phyloP scores from a whole-genome alignment of 2,329 filamentous ascomycete species.

The Penicillium thymicola region DNA sequence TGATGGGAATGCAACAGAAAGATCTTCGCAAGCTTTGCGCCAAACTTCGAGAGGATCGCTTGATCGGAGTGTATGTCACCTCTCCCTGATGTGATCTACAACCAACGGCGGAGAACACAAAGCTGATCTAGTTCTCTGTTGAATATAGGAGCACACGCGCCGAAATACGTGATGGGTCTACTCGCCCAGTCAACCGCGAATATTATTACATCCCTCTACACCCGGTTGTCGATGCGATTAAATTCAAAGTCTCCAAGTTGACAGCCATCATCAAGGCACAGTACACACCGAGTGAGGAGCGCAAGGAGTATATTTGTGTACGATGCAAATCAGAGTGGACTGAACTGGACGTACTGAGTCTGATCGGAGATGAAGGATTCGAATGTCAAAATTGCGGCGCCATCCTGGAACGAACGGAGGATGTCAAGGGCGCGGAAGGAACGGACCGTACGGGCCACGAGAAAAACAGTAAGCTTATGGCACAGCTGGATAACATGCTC shows the following conservation, averaged over 20 bases:
- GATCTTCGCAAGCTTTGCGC: conserved; percentile 87
- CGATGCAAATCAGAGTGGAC: conserved; percentile 85
- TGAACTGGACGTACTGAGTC: conserved; percentile 80
- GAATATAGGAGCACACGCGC: conserved; percentile 63
- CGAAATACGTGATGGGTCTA: conserved; percentile 76
- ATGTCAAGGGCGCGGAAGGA: conserved; percentile 43
- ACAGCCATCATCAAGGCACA: conserved; percentile 85
- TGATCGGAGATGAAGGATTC: conserved; percentile 66
- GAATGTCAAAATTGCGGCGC: conserved; percentile 73
- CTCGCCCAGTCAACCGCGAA: conserved; percentile 77
- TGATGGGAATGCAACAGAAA: conserved; percentile 87
- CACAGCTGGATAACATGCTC: conserved; percentile 47
- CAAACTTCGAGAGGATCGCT: conserved; percentile 77
- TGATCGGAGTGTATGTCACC: conserved; percentile 68
- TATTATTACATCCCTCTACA: conserved; percentile 98
- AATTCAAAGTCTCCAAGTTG: conserved; percentile 85
- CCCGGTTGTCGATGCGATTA: conserved; percentile 91
- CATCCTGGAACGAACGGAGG: conserved; percentile 45
- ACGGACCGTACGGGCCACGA: conserved; percentile 48
- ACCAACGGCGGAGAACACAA: conserved; percentile 9
- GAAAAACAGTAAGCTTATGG: conserved; percentile 50
- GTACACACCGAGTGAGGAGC: conserved; percentile 74
- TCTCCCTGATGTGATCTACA: background rate
- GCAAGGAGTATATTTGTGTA: conserved; percentile 85
- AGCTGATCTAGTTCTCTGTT: conserved; percentile 6